Base-by-base conservation (phyloP, 805 yeast genomes). In the Saturnispora gosingensis region DNA sequence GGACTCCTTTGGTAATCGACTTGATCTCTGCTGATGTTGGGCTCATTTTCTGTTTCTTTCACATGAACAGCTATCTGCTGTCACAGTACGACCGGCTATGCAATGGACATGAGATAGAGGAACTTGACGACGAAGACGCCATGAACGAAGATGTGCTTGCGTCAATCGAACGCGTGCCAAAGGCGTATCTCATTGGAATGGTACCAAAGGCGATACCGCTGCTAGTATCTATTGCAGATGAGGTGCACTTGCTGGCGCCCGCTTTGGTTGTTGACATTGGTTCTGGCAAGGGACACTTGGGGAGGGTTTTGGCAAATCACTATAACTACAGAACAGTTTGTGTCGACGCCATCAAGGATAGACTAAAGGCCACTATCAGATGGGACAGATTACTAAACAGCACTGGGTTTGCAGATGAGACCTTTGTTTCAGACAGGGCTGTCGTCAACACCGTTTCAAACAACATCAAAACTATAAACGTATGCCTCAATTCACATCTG, bases 281-380 rank as follows among this genome's bases (percentile, higher is more conserved):
- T 8, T 61, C 68, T 1, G 69, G 69, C 4, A 66, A 64, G 45
- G 68, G 68, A 7, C 61, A 63, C 43, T 43, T 66, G 22, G 57
- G 63, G 3, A 52, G 68, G 15, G 47, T 66, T 4, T 44, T 66
- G 10, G 51, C 57, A 1, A 58, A 58, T 44, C 45, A 54, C 13
- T 59, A 52, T 47, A 25, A 54, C 0, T 40, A 52, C 9, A 52
- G 45, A 11, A 52, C 58, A 5, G 56, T 60, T 16, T 62, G 67
- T 44, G 58, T 61, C 2, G 69, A 66, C 46, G 40, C 49, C 35
- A 59, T 58, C 30, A 27, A 32, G 1, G 60, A 58, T 10, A 49
- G 66, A 22, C 43, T 57, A 9, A 53, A 51, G 18, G 58, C 64
- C 3, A 59, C 54, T 28, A 22, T 59, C 9, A 53, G 61, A 25